Evolutionary conservation across 2,329 filamentous ascomycete species (phyloP), one percentile per base, ranked within the genome.

Genomic region (Sporothrix curviconia): DNA sequence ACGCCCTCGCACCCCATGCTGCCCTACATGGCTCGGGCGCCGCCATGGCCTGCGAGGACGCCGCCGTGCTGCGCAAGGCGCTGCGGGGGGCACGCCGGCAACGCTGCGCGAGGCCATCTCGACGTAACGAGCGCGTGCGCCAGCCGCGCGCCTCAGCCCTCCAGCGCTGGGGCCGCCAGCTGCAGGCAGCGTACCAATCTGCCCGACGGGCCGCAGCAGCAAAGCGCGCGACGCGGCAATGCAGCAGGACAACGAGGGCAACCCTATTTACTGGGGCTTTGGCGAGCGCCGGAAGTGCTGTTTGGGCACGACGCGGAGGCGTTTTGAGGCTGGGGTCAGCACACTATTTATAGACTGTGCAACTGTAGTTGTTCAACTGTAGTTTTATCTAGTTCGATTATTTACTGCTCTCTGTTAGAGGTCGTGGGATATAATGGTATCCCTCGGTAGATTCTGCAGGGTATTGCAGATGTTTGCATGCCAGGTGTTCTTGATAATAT

Each of bases 21-120:
- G 7, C 76, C 76, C 0, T 77, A 78, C 59, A 67, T 77, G 36
- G 76, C 76, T 73, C 76, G 60, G 76, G 76, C 6, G 74, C 74
- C 1, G 72, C 73, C 3, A 72, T 73, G 61, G 69, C 73, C 1
- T 69, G 72, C 4, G 75, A 78, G 60, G 75, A 77, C 52, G 74
- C 71, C 1, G 73, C 69, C 11, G 54, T 44, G 6, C 56, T 64
- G 24, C 44, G 61, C 11, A 59, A 58, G 19, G 40, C 56, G n/a
- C 53, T 64, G 4, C 44, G 44, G 17, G 28, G 42, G 2, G 34
- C 3, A 43, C 44, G 8, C 32, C 28, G 28, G 46, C 36, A 4
- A 56, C 44, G 5, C 25, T 61, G 1, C 22, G 42, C 3, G 37
- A 46, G 6, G 54, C 53, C 6, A 32, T 62, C 32, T 11, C 50